Conservation (phyloP, 495 filamentous ascomycete genomes). For the Paragyromitra xinjiangensis region DNA sequence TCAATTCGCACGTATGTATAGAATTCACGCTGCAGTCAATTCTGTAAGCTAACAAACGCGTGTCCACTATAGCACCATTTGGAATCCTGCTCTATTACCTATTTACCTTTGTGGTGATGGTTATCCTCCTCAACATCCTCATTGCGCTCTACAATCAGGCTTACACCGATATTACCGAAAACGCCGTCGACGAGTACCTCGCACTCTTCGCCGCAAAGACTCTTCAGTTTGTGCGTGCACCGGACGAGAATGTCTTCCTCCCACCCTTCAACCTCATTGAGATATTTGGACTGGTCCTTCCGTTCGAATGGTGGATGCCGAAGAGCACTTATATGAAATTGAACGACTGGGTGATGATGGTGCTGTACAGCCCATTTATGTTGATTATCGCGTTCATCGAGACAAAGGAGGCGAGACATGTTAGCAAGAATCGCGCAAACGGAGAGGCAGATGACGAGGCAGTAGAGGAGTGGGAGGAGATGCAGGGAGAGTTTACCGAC, state of each 20-base stretch:
- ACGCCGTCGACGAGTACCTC: conserved; percentile 94
- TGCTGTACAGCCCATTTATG: conserved; percentile 85
- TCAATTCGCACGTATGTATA: conserved; percentile 64
- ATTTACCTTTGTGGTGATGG: conserved; percentile 96
- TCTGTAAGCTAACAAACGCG: conserved; percentile 82
- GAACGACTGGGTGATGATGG: conserved; percentile 86
- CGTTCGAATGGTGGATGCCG: conserved; percentile 95
- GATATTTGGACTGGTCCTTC: conserved; percentile 77
- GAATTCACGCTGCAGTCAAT: conserved; percentile 68
- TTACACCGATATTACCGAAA: conserved; percentile 94
- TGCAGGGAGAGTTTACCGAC: conserved; percentile 75
- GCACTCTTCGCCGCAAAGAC: conserved; percentile 90
- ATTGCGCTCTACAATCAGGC: conserved; percentile 97
- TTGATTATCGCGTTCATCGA: conserved; percentile 81
- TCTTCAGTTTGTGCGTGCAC: conserved; percentile 93
- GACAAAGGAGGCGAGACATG: conserved; percentile 70
- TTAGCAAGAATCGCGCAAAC: conserved; percentile 74
- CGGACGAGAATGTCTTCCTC: conserved; percentile 98
- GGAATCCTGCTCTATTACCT: conserved; percentile 92
- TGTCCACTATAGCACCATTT: conserved; percentile 75
- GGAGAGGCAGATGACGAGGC: conserved; percentile 92
- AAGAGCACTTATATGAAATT: conserved; percentile 73
- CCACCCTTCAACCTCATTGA: conserved; percentile 95
- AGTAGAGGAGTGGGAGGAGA: conserved; percentile 91
- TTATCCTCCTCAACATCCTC: conserved; percentile 87